Percentiles rank a stretch among this genome's conserved stretches.
Conservation (phyloP, 768 basidiomycete genomes). For the Lentinus brumalis region DNA sequence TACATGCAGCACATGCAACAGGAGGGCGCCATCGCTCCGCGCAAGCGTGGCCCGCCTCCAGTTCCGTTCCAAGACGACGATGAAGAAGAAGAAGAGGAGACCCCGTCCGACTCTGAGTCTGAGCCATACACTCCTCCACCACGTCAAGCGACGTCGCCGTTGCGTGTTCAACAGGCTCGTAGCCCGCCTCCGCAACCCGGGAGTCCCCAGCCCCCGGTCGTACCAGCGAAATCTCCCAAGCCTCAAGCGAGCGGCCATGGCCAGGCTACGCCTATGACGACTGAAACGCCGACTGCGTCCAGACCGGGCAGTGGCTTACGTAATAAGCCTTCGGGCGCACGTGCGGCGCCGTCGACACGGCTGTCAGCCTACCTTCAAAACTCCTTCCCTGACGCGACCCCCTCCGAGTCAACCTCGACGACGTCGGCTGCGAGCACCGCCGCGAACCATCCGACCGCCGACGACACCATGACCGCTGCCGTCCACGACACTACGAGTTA, state of each 20-base stretch:
- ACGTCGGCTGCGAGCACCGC: constrained; percentile 22
- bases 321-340: constrained; percentile 77
- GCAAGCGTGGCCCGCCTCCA: constrained; percentile 21
- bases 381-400: constrained; percentile 16
- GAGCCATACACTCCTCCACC: constrained; percentile 27
- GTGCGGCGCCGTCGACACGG: constrained; percentile 54
- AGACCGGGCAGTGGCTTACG: constrained; percentile 44
- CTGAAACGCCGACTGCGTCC: constrained; percentile 19
- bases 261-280: constrained; percentile 2
- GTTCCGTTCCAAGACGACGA: constrained; percentile 28
- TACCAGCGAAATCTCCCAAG: constrained; percentile 17
- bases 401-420: constrained; percentile 11
- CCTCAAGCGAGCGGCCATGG: not conserved
- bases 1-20: constrained; percentile 64
- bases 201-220: constrained; percentile 6
- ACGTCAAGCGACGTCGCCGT: constrained; percentile 6
- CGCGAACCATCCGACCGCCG: constrained; percentile 11
- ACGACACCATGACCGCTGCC: constrained; percentile 17
- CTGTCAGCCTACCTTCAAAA: constrained; percentile 21
- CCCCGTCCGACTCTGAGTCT: constrained; percentile 30
- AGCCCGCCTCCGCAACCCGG: constrained; percentile 2
- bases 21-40: constrained; percentile 21
- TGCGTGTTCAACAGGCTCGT: constrained; percentile 16
- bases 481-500: constrained; percentile 17
- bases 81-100: constrained; percentile 40